phyloP scores from a whole-genome alignment of 1,284 basidiomycete species.

The Ustilago bromivora region DNA sequence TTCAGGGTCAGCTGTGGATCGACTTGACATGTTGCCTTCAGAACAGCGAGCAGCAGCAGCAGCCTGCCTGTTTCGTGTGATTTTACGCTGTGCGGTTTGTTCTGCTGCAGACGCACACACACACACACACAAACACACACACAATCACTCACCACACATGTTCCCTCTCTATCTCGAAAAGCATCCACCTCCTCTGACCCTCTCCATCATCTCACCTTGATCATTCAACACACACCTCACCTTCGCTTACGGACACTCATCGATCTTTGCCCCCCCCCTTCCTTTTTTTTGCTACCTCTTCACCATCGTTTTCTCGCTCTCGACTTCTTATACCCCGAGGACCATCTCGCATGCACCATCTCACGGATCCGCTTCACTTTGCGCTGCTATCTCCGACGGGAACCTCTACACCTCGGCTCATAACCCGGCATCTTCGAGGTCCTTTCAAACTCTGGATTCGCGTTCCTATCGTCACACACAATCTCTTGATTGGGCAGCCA shows the following conservation, averaged over 20 bases:
- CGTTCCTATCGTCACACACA: not conserved
- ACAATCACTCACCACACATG: too few relatives aligned
- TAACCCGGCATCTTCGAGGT: not conserved
- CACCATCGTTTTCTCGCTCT: not conserved
- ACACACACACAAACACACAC: not conserved
- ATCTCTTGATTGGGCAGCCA: not conserved
- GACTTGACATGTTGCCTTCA: slow-evolving; percentile 6
- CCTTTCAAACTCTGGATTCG: not conserved
- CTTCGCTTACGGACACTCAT: not conserved
- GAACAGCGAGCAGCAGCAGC: slow-evolving; percentile 2
- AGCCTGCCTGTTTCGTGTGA: not conserved
- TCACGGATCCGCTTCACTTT: not conserved
- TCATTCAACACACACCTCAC: not conserved
- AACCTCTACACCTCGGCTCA: not conserved
- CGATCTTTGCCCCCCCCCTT: not conserved
- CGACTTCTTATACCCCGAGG: not conserved
- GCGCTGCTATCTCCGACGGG: not conserved
- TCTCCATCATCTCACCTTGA: slow-evolving; percentile 1
- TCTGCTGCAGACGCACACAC: not conserved
- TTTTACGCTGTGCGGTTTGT: not conserved
- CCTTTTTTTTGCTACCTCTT: not conserved
- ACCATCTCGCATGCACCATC: not conserved
- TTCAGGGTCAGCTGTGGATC: slow-evolving; percentile 1
- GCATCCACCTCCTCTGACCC: not conserved
- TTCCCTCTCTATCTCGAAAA: not conserved